These are phyloP conservation scores for Claviceps maximensis DNA, from an alignment of 2,329 filamentous ascomycete species.

Conservation along the genomic window DNA sequence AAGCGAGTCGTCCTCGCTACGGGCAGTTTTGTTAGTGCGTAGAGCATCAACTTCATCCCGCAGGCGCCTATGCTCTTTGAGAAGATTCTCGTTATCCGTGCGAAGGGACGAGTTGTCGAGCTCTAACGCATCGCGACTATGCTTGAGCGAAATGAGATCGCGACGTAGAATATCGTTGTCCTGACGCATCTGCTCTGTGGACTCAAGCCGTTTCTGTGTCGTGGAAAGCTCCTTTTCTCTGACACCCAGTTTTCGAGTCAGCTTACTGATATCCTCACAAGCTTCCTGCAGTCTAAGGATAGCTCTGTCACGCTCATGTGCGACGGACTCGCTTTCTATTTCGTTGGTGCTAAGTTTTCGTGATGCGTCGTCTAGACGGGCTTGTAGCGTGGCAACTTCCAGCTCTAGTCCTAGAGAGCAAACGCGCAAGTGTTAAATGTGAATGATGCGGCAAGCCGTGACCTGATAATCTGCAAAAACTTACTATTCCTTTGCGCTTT, in stretches of 20 bases:
- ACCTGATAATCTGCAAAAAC: slow-evolving; percentile 16
- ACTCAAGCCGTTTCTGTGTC: slow-evolving; percentile 28
- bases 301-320: slow-evolving; percentile 51
- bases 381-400: slow-evolving; percentile 45
- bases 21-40: slow-evolving; percentile 26
- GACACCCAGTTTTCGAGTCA: slow-evolving; percentile 28
- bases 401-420: slow-evolving; percentile 39
- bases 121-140: slow-evolving; percentile 23
- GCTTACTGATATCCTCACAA: slow-evolving; percentile 41
- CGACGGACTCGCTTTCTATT: slow-evolving; percentile 48
- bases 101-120: slow-evolving; percentile 29
- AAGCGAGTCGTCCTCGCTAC: slow-evolving; percentile 27
- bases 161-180: slow-evolving; percentile 26
- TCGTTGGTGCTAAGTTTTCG: slow-evolving; percentile 49
- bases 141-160: slow-evolving; percentile 27
- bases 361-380: slow-evolving; percentile 48
- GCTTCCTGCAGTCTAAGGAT: slow-evolving; percentile 49
- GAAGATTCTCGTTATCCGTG: slow-evolving; percentile 26
- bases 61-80: slow-evolving; percentile 21
- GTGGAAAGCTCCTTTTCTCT: slow-evolving; percentile 30
- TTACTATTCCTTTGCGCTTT: slow-evolving; percentile 42
- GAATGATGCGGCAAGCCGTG: background rate
- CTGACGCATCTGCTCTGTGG: slow-evolving; percentile 24
- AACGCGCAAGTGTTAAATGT: background rate
- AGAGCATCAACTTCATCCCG: slow-evolving; percentile 28